Percentiles rank a stretch among this genome's conserved stretches.
Evolutionary conservation across 106 monocot species (phyloP).

Genomic region (Cymbidium sinense): DNA sequence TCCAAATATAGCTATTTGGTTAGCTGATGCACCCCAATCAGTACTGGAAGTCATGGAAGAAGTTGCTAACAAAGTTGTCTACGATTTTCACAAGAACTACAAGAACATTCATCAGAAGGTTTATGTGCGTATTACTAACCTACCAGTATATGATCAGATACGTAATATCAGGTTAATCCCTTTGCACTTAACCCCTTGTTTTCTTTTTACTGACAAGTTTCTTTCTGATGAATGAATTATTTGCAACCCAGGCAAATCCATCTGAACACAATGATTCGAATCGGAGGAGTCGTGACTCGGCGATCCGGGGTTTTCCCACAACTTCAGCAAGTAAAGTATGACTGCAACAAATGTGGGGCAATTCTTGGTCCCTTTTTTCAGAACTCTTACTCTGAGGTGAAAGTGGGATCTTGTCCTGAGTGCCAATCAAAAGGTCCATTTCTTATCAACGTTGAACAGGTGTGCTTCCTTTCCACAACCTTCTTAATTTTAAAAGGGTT

Average conservation of each 20-base stretch:
- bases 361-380: slow-evolving; percentile 96
- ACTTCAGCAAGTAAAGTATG: slow-evolving; percentile 97
- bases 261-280: slow-evolving; percentile 98
- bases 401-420: slow-evolving; percentile 97
- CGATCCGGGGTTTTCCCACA: slow-evolving; percentile 97
- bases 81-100: slow-evolving; percentile 83
- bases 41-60: slow-evolving; percentile 99
- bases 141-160: slow-evolving; percentile 97
- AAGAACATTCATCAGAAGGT: slow-evolving; percentile 95
- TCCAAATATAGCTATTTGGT: slow-evolving; percentile 98
- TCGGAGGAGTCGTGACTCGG: slow-evolving; percentile 97
- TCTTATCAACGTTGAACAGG: slow-evolving; percentile 93
- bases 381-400: slow-evolving; percentile 97
- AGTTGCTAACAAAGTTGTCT: slow-evolving; percentile 87
- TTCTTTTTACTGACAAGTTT: not conserved
- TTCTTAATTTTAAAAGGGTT: too few species aligned
- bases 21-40: slow-evolving; percentile 97
- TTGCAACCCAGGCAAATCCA: slow-evolving; percentile 74
- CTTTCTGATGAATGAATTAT: not conserved
- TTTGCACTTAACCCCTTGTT: not conserved
- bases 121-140: slow-evolving; percentile 81
- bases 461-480: slow-evolving; percentile 10
- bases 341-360: slow-evolving; percentile 86
- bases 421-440: slow-evolving; percentile 99
- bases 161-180: slow-evolving; percentile 79